Conservation (phyloP, 73 alveolate species). For the Durusdinium trenchii region DNA sequence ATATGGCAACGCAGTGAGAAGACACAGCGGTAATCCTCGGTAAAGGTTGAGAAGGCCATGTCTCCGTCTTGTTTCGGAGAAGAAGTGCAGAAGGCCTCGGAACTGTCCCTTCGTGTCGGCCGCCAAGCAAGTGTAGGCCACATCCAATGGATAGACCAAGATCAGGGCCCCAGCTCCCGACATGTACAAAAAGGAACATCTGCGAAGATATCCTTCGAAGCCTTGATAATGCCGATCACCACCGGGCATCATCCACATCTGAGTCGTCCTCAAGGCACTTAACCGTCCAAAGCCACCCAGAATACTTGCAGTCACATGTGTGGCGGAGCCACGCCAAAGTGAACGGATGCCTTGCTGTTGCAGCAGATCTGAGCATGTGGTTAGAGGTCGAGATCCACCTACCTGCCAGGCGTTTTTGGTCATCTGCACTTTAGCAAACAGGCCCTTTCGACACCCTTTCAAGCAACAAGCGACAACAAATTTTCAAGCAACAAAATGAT, state of each 20-base stretch:
- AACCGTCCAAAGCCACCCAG: slow-evolving; percentile 63
- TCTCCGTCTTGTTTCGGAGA: slow-evolving; percentile 2
- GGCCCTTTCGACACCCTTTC: neutral
- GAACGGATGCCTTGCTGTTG: slow-evolving; percentile 47
- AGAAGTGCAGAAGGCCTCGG: slow-evolving; percentile 47
- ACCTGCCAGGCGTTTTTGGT: too few relatives aligned
- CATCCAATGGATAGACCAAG: slow-evolving; percentile 56
- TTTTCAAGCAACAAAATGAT: neutral
- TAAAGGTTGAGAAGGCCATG: slow-evolving; percentile 62
- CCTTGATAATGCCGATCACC: slow-evolving; percentile 90
- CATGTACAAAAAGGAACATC: slow-evolving; percentile 78
- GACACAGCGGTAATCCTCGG: slow-evolving; percentile 84
- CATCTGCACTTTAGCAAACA: neutral
- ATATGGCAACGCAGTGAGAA: slow-evolving; percentile 70
- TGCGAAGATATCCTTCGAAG: slow-evolving; percentile 60
- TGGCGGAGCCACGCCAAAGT: slow-evolving; percentile 80
- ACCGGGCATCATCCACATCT: slow-evolving; percentile 91
- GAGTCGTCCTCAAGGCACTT: slow-evolving; percentile 82
- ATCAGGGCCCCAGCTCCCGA: slow-evolving; percentile 74
- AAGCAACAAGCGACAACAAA: neutral
- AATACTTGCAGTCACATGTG: slow-evolving; percentile 33
- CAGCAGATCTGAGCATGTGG: too few relatives aligned
- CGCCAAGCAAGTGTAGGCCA: slow-evolving; percentile 77
- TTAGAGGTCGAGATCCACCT: too few relatives aligned
- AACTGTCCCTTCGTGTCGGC: slow-evolving; percentile 26